Conservation (phyloP, 257 asterid genomes). For the Galeopsis tetrahit region DNA sequence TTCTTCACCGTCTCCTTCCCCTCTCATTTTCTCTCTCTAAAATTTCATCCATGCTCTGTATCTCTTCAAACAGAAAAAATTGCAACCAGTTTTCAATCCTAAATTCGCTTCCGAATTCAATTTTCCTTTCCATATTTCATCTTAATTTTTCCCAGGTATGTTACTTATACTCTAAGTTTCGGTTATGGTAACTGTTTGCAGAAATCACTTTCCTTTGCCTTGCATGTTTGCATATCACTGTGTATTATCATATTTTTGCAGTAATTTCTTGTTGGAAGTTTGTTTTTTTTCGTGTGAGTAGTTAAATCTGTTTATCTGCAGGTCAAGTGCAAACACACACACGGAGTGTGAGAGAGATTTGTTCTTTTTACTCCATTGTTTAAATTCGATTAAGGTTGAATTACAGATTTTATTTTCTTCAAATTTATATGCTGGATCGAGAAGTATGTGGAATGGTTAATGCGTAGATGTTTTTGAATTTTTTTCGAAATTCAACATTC, state of each 20-base stretch:
- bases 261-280: background rate
- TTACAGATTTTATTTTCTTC: background rate
- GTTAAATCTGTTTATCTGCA: background rate
- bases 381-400: constrained; percentile 15
- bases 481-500: background rate
- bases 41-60: background rate
- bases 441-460: background rate
- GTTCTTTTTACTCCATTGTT: background rate
- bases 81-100: constrained; percentile 23
- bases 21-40: constrained; percentile 43
- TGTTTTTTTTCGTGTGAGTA: background rate
- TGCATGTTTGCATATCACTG: constrained; percentile 26
- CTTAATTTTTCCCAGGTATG: constrained; percentile 32
- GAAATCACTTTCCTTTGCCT: background rate
- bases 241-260: background rate
- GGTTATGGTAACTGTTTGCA: background rate
- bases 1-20: constrained; percentile 1
- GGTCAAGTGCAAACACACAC: background rate
- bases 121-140: background rate
- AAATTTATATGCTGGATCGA: background rate
- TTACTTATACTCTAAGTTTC: background rate
- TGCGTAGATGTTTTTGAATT: background rate
- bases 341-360: background rate
- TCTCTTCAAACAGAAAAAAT: constrained; percentile 28
- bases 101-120: background rate